Conservation (phyloP, 805 yeast species). For the Metschnikowia anglica region DNA sequence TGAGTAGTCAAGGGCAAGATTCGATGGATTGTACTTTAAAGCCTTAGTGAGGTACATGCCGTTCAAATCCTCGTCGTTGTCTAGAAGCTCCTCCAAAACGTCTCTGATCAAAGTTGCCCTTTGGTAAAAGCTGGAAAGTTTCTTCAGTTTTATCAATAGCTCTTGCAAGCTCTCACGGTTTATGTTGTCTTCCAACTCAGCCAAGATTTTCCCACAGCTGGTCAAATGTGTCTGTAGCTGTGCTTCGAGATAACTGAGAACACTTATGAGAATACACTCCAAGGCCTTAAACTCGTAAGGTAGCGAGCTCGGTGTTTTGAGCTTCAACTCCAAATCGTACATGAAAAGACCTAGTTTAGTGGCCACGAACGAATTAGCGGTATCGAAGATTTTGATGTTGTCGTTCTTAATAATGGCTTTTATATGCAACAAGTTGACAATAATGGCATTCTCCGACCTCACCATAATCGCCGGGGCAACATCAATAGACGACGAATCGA, state of each 20-base stretch:
- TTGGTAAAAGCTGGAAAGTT: slow-evolving; percentile 70
- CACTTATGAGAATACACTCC: slow-evolving; percentile 79
- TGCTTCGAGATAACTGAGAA: slow-evolving; percentile 74
- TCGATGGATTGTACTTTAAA: slow-evolving; percentile 21
- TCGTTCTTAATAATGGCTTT: slow-evolving; percentile 85
- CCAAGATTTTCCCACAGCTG: slow-evolving; percentile 61
- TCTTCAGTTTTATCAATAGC: slow-evolving; percentile 69
- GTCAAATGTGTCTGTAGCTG: slow-evolving; percentile 62
- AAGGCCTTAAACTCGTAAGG: slow-evolving; percentile 77
- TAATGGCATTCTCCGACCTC: slow-evolving; percentile 66
- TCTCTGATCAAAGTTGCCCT: slow-evolving; percentile 72
- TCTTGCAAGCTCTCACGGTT: slow-evolving; percentile 74
- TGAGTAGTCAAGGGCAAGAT: slow-evolving; percentile 44
- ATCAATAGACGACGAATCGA: slow-evolving; percentile 71
- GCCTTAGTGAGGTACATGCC: slow-evolving; percentile 69
- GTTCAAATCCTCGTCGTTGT: slow-evolving; percentile 80
- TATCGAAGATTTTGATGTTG: slow-evolving; percentile 80
- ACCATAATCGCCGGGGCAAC: slow-evolving; percentile 89
- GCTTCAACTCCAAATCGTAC: slow-evolving; percentile 78
- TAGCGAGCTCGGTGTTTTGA: slow-evolving; percentile 36
- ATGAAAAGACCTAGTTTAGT: slow-evolving; percentile 71
- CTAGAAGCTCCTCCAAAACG: slow-evolving; percentile 79
- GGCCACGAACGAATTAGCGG: slow-evolving; percentile 65
- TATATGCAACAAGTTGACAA: slow-evolving; percentile 81
- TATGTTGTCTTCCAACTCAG: slow-evolving; percentile 74